These are phyloP conservation scores for Tribonema minus DNA, from an alignment of 108 stramenopile species.

Conservation along the genomic window DNA sequence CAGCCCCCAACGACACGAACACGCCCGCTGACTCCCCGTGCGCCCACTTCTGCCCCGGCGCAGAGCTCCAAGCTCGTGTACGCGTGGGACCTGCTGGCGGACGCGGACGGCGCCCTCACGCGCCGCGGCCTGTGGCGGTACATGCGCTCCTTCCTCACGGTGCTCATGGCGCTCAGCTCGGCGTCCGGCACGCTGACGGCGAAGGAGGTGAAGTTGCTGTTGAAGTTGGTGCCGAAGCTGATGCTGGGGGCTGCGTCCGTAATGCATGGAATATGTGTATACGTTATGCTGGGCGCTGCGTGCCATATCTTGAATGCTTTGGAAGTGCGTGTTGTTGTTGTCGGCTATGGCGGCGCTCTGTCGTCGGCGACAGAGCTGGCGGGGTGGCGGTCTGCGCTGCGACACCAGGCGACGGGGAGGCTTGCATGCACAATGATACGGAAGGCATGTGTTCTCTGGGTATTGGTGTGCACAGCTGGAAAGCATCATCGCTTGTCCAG, in stretches of 20 bases:
- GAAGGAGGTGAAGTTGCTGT: constrained; percentile 7
- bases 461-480: too few species aligned
- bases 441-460: too few species aligned
- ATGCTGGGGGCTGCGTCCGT: neutral
- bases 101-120: constrained; percentile 41
- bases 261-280: neutral
- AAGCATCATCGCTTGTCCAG: too few species aligned
- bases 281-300: neutral
- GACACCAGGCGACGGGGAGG: too few species aligned
- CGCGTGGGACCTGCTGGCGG: constrained; percentile 41
- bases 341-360: neutral
- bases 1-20: too few species aligned
- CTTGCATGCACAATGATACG: too few species aligned
- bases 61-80: constrained; percentile 44
- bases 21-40: too few species aligned
- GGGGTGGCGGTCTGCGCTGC: too few species aligned
- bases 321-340: neutral
- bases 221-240: neutral
- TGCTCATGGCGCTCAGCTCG: constrained; percentile 44
- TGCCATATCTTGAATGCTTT: neutral
- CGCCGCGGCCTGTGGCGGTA: constrained; percentile 45
- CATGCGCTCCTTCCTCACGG: constrained; percentile 37
- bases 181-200: constrained; percentile 28
- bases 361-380: too few species aligned
- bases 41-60: too few species aligned